Evolutionary conservation across 129 eudicot genomes (phyloP).

Genomic region (Centrapalus pauciflorus): DNA sequence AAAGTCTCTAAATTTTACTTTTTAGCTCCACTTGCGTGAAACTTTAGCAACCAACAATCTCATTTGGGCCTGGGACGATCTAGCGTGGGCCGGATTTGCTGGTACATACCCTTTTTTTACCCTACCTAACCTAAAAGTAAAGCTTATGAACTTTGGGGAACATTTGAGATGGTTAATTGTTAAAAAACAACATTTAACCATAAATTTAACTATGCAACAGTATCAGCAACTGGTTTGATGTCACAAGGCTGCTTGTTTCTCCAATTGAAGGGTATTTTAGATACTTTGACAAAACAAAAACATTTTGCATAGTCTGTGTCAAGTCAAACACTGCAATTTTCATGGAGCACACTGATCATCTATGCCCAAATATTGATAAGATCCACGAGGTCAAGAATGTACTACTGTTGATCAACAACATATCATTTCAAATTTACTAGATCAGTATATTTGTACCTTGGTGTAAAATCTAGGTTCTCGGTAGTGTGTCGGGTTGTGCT

Average conservation of each 20-base stretch:
- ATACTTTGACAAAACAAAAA: background rate
- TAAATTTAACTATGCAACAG: background rate
- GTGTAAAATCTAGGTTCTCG: constrained; percentile 93
- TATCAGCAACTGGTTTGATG: background rate
- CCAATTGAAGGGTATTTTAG: constrained; percentile 4
- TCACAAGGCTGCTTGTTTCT: background rate
- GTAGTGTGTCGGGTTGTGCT: constrained; percentile 78
- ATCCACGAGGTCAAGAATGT: too few relatives aligned
- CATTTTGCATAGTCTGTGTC: background rate
- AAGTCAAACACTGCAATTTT: background rate
- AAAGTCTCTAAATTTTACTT: too few relatives aligned
- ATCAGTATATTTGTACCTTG: constrained; percentile 45
- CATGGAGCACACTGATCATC: background rate
- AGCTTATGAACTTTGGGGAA: too few relatives aligned
- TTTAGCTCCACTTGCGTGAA: too few relatives aligned
- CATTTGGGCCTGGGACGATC: too few relatives aligned
- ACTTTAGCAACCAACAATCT: too few relatives aligned
- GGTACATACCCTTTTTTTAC: too few relatives aligned
- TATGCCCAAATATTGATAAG: background rate
- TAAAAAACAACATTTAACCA: too few relatives aligned
- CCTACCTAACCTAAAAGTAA: too few relatives aligned
- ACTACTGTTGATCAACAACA: background rate
- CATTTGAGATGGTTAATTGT: too few relatives aligned
- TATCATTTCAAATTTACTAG: background rate
- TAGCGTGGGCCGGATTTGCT: too few relatives aligned